A percentile compares a stretch with the other conserved stretches of the same genome.
phyloP scores from a whole-genome alignment of 2,329 filamentous ascomycete species.

The Gnomoniopsis smithogilvyi region DNA sequence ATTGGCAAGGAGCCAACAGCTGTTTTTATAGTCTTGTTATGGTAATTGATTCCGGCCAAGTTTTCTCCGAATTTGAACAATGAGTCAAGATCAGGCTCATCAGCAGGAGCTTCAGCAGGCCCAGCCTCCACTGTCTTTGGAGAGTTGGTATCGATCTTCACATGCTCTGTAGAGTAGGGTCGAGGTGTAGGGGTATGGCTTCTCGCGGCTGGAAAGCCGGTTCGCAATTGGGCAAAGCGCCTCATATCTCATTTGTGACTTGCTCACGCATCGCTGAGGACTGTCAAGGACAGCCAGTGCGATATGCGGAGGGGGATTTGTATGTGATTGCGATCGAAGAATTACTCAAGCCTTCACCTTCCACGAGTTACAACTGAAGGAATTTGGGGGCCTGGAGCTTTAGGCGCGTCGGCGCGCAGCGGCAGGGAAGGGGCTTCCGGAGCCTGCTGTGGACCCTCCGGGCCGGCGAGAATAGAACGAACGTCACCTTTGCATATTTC shows the following conservation, averaged over 20 bases:
- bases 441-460: slow-evolving; percentile 1
- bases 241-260: not conserved
- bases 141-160: not conserved
- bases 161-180: slow-evolving; percentile 6
- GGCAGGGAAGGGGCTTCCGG: not conserved
- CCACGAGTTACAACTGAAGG: no score
- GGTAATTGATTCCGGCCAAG: slow-evolving; percentile 31
- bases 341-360: no score
- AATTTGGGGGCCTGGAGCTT: not conserved
- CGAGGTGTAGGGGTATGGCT: not conserved
- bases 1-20: slow-evolving; percentile 45
- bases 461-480: no score
- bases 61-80: not conserved
- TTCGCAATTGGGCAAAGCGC: not conserved
- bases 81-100: not conserved
- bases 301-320: no score
- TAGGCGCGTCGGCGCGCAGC: not conserved
- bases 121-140: not conserved
- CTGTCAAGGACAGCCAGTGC: not conserved
- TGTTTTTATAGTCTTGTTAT: slow-evolving; percentile 43
- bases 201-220: not conserved
- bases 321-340: no score
- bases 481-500: no score
- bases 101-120: not conserved
- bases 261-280: not conserved